phyloP scores from a whole-genome alignment of 192 early-diverging fungal genomes.

The Backusella psychrophila region DNA sequence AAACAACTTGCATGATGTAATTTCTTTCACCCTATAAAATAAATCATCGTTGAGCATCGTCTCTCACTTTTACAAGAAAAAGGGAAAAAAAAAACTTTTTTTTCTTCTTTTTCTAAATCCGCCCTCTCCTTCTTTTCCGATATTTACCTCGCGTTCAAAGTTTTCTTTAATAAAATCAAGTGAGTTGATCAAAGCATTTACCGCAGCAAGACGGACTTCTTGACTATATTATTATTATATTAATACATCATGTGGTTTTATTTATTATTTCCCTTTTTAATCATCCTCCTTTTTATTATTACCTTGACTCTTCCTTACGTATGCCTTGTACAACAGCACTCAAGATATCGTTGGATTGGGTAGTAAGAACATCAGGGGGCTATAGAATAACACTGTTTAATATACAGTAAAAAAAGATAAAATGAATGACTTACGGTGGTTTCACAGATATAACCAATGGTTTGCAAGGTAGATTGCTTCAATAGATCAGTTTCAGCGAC shows the following conservation, averaged over 20 bases:
- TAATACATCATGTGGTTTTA: not conserved
- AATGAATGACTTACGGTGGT: slow-evolving; percentile 55
- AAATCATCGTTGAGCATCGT: not conserved
- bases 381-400: slow-evolving; percentile 19
- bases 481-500: slow-evolving; percentile 65
- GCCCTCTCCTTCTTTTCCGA: not conserved
- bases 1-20: slow-evolving; percentile 98
- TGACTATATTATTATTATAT: slow-evolving; percentile 44
- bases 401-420: no score
- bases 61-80: not conserved
- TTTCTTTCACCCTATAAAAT: slow-evolving; percentile 82
- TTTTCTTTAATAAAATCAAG: slow-evolving; percentile 93
- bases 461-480: slow-evolving; percentile 79
- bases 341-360: slow-evolving; percentile 87
- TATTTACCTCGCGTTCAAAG: slow-evolving; percentile 81
- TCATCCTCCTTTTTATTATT: slow-evolving; percentile 13
- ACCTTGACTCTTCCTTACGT: slow-evolving; percentile 86
- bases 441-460: slow-evolving; percentile 96
- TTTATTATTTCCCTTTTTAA: not conserved
- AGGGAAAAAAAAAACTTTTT: not conserved
- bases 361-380: slow-evolving; percentile 76
- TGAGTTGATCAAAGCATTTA: slow-evolving; percentile 91
- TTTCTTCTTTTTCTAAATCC: not conserved
- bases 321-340: slow-evolving; percentile 95
- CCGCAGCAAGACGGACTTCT: slow-evolving; percentile 85